A percentile compares a stretch with the other conserved stretches of the same genome.
Evolutionary conservation across 2,329 filamentous ascomycete species (phyloP).

Genomic region (Aureobasidium sp.): DNA sequence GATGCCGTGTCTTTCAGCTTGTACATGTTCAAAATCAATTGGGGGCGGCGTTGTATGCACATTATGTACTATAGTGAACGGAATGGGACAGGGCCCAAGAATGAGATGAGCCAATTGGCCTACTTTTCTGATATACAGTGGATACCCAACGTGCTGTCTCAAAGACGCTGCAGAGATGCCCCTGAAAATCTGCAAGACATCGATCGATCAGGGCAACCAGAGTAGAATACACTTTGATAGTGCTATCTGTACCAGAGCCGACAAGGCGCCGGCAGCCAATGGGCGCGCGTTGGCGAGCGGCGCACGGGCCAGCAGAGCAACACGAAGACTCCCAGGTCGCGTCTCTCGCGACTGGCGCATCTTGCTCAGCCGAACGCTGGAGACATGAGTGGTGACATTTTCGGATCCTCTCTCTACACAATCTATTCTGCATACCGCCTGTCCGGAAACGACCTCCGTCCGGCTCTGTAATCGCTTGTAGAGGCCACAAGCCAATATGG

Average conservation of each 20-base stretch:
- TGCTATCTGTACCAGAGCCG: background rate
- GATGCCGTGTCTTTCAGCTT: conserved; percentile 1
- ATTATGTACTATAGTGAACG: conserved; percentile 12
- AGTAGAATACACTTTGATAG: conserved; percentile 1
- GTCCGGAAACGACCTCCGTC: background rate
- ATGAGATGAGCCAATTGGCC: background rate
- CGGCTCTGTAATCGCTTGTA: background rate
- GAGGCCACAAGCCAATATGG: background rate
- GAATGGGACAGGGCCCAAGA: background rate
- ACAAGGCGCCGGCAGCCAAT: background rate
- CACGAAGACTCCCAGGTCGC: background rate
- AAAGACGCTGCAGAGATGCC: background rate
- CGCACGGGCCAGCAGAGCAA: background rate
- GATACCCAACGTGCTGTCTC: background rate
- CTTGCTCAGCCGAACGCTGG: background rate
- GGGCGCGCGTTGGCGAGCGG: background rate
- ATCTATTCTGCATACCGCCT: background rate
- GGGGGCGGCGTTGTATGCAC: conserved; percentile 11
- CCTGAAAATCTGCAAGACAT: conserved; percentile 5
- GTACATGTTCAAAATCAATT: conserved; percentile 12
- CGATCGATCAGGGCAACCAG: background rate
- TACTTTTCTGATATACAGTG: background rate
- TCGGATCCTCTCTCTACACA: background rate
- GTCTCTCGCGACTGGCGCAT: background rate
- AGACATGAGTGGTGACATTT: background rate